Evolutionary conservation across 148 eudicot genomes (phyloP).

Genomic region (Vaccinium macrocarpon): DNA sequence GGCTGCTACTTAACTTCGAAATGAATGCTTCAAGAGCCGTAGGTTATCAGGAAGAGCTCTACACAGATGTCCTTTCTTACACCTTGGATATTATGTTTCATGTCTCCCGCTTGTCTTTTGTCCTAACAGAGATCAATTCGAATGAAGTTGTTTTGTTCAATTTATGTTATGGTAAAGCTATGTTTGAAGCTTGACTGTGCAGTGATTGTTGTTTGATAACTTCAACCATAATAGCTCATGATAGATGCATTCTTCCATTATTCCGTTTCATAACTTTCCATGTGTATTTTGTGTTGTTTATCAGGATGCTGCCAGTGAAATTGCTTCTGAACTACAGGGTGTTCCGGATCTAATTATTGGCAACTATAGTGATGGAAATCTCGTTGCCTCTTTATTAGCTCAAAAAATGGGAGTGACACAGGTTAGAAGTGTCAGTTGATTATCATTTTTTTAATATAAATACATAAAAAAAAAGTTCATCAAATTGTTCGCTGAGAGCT

Average conservation of each 20-base stretch:
- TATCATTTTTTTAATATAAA: not conserved
- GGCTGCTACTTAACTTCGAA: not conserved
- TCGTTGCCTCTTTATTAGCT: constrained; percentile 83
- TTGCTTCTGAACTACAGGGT: constrained; percentile 80
- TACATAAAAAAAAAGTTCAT: not conserved
- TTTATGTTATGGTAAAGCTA: not conserved
- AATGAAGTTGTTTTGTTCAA: not conserved
- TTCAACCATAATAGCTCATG: not conserved
- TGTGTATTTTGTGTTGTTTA: constrained; percentile 4
- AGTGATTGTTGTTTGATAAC: not conserved
- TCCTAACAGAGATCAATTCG: not conserved
- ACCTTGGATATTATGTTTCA: not conserved
- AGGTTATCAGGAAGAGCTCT: not conserved
- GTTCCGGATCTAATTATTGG: constrained; percentile 90
- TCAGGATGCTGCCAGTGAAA: constrained; percentile 92
- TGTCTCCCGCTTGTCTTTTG: not conserved
- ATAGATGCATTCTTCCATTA: not conserved
- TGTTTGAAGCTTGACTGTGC: not conserved
- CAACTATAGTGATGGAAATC: constrained; percentile 97
- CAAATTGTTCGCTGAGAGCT: not conserved
- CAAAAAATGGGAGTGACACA: constrained; percentile 92
- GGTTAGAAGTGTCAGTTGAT: constrained; percentile 37
- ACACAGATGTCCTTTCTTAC: not conserved
- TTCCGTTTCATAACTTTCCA: not conserved
- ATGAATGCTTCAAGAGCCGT: not conserved